phyloP scores from a whole-genome alignment of 768 basidiomycete species.

The Grammothele lineata region DNA sequence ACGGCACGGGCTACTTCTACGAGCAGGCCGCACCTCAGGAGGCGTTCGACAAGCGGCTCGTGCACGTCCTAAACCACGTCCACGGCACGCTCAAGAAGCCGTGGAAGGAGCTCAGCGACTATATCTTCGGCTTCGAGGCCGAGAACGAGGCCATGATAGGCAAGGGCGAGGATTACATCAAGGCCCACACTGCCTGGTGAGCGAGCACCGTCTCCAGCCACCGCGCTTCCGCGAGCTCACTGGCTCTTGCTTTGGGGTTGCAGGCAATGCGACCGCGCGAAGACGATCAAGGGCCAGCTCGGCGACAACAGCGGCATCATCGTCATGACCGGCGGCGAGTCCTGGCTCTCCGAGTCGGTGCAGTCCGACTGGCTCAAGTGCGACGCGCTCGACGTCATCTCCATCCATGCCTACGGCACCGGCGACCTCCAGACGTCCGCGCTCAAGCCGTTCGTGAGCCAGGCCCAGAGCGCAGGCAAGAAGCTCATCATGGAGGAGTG shows the following conservation, averaged over 20 bases:
- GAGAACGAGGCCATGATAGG: conserved; percentile 35
- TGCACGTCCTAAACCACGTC: conserved; percentile 35
- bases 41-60: conserved; percentile 35
- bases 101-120: conserved; percentile 33
- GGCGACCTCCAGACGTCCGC: conserved; percentile 26
- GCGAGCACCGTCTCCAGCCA: too few species aligned
- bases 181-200: not conserved
- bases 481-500: conserved; percentile 36
- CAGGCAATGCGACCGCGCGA: conserved; percentile 27
- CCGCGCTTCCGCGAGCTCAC: not conserved
- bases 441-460: conserved; percentile 25
- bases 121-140: conserved; percentile 37
- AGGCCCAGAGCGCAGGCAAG: conserved; percentile 32
- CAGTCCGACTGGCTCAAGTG: conserved; percentile 23
- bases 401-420: conserved; percentile 35
- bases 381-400: conserved; percentile 30
- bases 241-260: not conserved
- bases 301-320: conserved; percentile 24
- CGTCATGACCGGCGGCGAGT: conserved; percentile 27
- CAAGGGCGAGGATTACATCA: conserved; percentile 7
- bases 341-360: conserved; percentile 26
- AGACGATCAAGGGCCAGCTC: conserved; percentile 22
- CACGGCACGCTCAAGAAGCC: conserved; percentile 32
- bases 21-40: conserved; percentile 20
- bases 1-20: conserved; percentile 33